phyloP scores from a whole-genome alignment of 2,329 filamentous ascomycete genomes.

The Cladosporium halotolerans region DNA sequence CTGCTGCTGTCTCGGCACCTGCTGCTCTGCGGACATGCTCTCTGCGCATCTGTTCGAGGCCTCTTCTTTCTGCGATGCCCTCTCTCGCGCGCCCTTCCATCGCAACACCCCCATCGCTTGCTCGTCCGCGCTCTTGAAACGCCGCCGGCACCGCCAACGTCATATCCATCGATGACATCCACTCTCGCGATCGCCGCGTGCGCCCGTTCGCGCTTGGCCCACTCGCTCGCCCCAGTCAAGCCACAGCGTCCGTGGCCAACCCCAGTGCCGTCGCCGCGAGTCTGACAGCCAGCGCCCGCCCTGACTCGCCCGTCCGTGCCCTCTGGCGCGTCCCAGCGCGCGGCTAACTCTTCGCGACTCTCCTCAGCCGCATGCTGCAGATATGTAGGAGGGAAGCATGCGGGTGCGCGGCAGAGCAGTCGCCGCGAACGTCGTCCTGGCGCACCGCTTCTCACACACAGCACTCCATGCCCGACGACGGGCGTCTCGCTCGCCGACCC shows the following conservation, averaged over 20 bases:
- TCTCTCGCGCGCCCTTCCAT: too few species aligned
- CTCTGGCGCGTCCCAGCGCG: slow-evolving; percentile 1
- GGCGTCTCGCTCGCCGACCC: background rate
- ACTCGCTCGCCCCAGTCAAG: background rate
- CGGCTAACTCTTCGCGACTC: slow-evolving; percentile 3
- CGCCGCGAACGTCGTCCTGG: too few species aligned
- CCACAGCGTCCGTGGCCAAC: background rate
- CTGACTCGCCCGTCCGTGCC: background rate
- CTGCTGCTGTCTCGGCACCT: background rate
- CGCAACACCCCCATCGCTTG: too few species aligned
- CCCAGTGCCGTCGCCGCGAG: too few species aligned
- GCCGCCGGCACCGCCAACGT: slow-evolving; percentile 1
- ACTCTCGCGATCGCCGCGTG: background rate
- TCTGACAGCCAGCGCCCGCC: too few species aligned
- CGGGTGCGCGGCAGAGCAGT: too few species aligned
- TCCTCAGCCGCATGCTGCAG: slow-evolving; percentile 10
- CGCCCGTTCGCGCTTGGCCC: slow-evolving; percentile 5
- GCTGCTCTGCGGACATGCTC: background rate
- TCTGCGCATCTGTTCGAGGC: background rate
- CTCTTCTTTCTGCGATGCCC: background rate
- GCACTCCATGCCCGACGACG: background rate
- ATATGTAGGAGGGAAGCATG: background rate
- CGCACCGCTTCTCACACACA: too few species aligned
- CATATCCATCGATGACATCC: slow-evolving; percentile 7
- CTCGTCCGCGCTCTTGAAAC: background rate